A percentile compares a stretch with the other conserved stretches of the same genome.
Evolutionary conservation across 2,329 filamentous ascomycete genomes (phyloP).

Genomic region (Aspergillus viridinutans): DNA sequence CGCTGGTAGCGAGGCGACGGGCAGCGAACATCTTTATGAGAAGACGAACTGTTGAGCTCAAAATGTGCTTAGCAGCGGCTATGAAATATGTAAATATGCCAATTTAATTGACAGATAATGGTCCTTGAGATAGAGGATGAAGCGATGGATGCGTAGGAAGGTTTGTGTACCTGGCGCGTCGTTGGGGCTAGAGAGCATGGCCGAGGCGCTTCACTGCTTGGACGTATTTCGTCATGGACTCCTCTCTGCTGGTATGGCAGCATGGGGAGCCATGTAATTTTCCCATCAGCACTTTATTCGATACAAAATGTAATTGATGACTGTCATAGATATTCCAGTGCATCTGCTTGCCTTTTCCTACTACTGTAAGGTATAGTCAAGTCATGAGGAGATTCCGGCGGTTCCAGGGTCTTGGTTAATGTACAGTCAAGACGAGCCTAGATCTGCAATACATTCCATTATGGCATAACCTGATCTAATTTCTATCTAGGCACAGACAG

Average conservation of each 20-base stretch:
- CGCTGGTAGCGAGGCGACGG: constrained; percentile 30
- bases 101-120: neutral
- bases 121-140: neutral
- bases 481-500: neutral
- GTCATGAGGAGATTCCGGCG: neutral
- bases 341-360: neutral
- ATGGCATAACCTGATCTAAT: neutral
- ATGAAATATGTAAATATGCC: neutral
- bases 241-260: neutral
- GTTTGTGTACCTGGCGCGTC: neutral
- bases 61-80: neutral
- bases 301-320: neutral
- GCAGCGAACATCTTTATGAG: constrained; percentile 33
- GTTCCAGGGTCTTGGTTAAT: neutral
- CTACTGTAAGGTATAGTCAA: neutral
- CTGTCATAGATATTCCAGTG: neutral
- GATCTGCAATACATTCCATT: neutral
- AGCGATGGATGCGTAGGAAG: neutral
- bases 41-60: neutral
- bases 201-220: neutral
- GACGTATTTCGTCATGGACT: neutral
- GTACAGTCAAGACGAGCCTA: neutral
- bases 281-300: neutral
- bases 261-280: neutral
- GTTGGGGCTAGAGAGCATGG: neutral